Base-by-base conservation (phyloP, 2,329 filamentous ascomycete species). In the Curvularia eragrostidis region DNA sequence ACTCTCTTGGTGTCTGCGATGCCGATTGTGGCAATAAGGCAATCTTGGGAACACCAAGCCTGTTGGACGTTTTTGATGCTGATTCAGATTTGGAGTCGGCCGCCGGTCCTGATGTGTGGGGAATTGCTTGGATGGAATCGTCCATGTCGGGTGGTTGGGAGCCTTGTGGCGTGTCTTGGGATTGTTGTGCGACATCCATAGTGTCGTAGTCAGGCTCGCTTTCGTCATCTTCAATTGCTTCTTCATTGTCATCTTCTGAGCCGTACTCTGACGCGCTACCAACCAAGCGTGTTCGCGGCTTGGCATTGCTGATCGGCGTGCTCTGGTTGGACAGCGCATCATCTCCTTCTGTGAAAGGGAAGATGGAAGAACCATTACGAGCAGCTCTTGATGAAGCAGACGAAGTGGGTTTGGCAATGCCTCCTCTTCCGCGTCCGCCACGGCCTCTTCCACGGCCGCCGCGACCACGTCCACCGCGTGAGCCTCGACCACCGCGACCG, bases 321-420 rank as follows among this genome's bases (percentile, higher is more conserved):
- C 59, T 65, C 57, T 75, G 68, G 73, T 75, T 75, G 68, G 74
- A 71, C 55, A 64, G 58, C 52, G 66, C 63, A 49, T 75, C 74
- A 59, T 75, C 71, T 48, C 73, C 73, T 32, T 70, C 70, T 65
- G 67, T 66, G 64, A 75, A 68, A 42, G 70, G 66, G 68, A 72
- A 72, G 52, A 64, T 65, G 48, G 71, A 64, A 59, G 69, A 66
- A 64, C 70, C 67, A 66, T 62, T 71, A 53, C 75, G 75, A 63
- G 69, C 62, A 49, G 65, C 65, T 54, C 74, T 72, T 30, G 65
- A 69, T 58, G 68, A 70, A 54, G 62, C 53, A 42, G 69, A 74
- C 52, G 73, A 71, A n/a, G 61, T 51, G 3, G 54, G 57, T 65
- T 63, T 68, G n/a, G 53, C 42, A 48, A 62, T 39, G 19, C 61